Conservation (phyloP, 176 grass and related monocot genomes). For the Zea mays region DNA sequence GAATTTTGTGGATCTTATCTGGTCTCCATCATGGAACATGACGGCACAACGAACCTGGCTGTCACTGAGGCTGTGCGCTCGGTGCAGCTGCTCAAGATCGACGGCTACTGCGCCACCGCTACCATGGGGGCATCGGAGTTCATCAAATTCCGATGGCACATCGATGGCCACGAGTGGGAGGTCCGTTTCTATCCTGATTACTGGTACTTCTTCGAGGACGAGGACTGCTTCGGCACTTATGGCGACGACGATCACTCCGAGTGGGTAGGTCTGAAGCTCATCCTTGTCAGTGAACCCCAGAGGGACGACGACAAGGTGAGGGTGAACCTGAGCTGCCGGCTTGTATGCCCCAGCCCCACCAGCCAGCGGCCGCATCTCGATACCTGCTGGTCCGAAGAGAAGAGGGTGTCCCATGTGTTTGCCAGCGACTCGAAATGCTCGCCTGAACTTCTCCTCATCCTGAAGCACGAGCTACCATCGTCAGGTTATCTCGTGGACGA, state of each 20-base stretch:
- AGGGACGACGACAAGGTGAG: background rate
- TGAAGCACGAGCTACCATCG: rapidly evolving
- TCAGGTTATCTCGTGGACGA: conserved; percentile 22
- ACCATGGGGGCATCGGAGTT: rapidly evolving
- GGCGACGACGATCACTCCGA: too few species aligned
- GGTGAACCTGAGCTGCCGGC: background rate
- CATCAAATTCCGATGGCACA: background rate
- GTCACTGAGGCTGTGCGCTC: background rate
- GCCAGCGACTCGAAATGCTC: background rate
- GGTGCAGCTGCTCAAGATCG: conserved; percentile 9
- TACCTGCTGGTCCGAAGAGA: background rate
- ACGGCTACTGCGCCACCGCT: background rate
- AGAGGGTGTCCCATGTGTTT: background rate
- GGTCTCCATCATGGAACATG: background rate
- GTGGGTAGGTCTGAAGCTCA: background rate
- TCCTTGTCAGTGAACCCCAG: background rate
- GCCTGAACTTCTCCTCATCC: background rate
- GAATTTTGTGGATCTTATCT: too few species aligned
- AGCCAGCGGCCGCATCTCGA: background rate
- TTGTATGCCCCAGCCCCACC: background rate
- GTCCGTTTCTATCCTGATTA: background rate
- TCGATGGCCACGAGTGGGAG: conserved; percentile 12
- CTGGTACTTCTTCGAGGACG: background rate
- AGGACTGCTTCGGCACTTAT: background rate
- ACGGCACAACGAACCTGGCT: background rate